A percentile compares a stretch with the other conserved stretches of the same genome.
Conservation (phyloP, 768 basidiomycete species). For the Tulasnella sp. region DNA sequence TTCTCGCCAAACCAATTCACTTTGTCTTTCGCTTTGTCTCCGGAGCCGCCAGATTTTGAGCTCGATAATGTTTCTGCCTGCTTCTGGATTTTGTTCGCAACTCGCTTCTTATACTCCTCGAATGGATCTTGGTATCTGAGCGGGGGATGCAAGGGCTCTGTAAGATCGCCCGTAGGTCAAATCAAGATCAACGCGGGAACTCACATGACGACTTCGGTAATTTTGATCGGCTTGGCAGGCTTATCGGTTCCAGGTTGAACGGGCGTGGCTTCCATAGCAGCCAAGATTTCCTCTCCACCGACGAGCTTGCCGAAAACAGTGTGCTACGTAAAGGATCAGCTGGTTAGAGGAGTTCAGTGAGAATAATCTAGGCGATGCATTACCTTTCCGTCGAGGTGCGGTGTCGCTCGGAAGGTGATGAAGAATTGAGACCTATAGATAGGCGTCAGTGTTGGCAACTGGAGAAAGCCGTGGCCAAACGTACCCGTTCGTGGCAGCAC, state of each 20-base stretch:
- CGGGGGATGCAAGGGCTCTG: neutral
- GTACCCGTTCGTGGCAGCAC: slow-evolving; percentile 79
- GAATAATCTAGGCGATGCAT: neutral
- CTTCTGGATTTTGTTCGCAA: slow-evolving; percentile 68
- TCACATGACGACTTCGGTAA: slow-evolving; percentile 82
- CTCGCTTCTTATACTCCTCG: slow-evolving; percentile 81
- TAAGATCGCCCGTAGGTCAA: neutral
- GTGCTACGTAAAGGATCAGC: slow-evolving; percentile 42
- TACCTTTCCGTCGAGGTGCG: slow-evolving; percentile 78
- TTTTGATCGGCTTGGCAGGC: slow-evolving; percentile 78
- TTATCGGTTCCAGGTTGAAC: slow-evolving; percentile 82
- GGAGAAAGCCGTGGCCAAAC: slow-evolving; percentile 37
- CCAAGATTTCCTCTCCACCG: slow-evolving; percentile 87
- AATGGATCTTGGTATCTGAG: slow-evolving; percentile 89
- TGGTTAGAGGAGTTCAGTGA: neutral
- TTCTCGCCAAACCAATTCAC: slow-evolving; percentile 89
- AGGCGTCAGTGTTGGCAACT: slow-evolving; percentile 13
- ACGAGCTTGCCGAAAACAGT: slow-evolving; percentile 97
- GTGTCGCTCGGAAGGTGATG: slow-evolving; percentile 76
- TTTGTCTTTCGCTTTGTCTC: slow-evolving; percentile 48
- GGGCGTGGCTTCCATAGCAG: slow-evolving; percentile 76
- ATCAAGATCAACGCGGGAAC: slow-evolving; percentile 37
- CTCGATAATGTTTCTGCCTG: slow-evolving; percentile 40
- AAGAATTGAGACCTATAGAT: slow-evolving; percentile 81
- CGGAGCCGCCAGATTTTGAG: neutral